Evolutionary conservation across 805 yeast genomes (phyloP).

Genomic region (Wickerhamomyces pijperi): DNA sequence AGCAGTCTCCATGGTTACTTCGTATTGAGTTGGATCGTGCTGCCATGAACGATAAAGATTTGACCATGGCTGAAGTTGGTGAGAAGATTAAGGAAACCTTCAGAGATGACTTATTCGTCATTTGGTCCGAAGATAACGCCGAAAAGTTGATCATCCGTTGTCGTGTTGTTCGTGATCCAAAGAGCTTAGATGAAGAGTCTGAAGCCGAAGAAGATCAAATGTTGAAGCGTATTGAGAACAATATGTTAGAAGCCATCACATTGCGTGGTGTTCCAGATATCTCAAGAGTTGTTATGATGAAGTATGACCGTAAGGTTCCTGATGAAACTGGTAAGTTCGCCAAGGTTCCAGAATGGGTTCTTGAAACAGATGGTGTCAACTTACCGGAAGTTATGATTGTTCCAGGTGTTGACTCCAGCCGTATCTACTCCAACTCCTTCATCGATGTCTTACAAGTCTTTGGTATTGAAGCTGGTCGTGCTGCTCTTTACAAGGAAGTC

Average conservation of each 20-base stretch:
- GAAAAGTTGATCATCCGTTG: slow-evolving; percentile 95
- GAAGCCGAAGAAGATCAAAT: slow-evolving; percentile 96
- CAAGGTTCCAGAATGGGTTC: slow-evolving; percentile 92
- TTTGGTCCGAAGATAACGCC: slow-evolving; percentile 99
- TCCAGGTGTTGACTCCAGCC: slow-evolving; percentile 83
- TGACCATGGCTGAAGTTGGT: slow-evolving; percentile 97
- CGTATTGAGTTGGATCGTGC: slow-evolving; percentile 97
- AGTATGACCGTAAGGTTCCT: slow-evolving; percentile 60
- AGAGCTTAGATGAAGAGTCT: slow-evolving; percentile 82
- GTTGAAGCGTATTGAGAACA: slow-evolving; percentile 87
- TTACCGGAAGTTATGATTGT: slow-evolving; percentile 90
- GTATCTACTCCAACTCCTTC: slow-evolving; percentile 93
- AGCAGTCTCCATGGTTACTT: slow-evolving; percentile 95
- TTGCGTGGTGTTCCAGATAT: slow-evolving; percentile 94
- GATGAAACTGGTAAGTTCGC: slow-evolving; percentile 78
- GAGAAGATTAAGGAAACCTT: slow-evolving; percentile 87
- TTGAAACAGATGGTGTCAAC: slow-evolving; percentile 98
- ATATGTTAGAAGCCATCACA: slow-evolving; percentile 91
- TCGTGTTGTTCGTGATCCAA: slow-evolving; percentile 95
- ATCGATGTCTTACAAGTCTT: slow-evolving; percentile 89
- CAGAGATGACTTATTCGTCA: slow-evolving; percentile 90
- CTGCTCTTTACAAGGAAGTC: slow-evolving; percentile 88
- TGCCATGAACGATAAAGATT: slow-evolving; percentile 94
- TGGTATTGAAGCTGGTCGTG: slow-evolving; percentile 97
- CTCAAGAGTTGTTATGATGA: slow-evolving; percentile 72